Percentiles rank a stretch among this genome's conserved stretches.
These are phyloP conservation scores for Puya raimondii DNA, from an alignment of 176 grass and related monocot genomes.

Conservation along the genomic window DNA sequence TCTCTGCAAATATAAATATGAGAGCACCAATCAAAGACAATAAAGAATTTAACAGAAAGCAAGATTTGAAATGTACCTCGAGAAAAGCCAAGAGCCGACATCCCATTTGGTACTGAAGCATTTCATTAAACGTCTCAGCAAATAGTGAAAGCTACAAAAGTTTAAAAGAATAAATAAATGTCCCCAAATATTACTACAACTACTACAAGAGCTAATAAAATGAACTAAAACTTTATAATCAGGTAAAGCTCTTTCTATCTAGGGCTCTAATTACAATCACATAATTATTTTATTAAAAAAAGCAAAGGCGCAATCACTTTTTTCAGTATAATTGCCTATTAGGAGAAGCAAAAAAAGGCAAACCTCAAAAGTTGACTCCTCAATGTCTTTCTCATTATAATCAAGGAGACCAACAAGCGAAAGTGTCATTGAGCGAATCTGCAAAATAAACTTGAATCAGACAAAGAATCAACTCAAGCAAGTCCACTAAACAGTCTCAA, in stretches of 20 bases:
- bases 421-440: constrained; percentile 71
- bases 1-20: constrained; percentile 41
- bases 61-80: constrained; percentile 44
- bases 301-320: neutral
- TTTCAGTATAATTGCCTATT: neutral
- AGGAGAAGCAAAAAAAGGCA: constrained; percentile 12
- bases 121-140: constrained; percentile 89
- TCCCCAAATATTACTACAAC: neutral
- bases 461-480: constrained; percentile 14
- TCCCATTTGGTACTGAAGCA: constrained; percentile 98
- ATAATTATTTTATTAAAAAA: neutral
- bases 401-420: constrained; percentile 90
- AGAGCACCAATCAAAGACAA: constrained; percentile 1
- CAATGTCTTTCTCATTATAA: constrained; percentile 84
- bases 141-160: constrained; percentile 73
- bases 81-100: constrained; percentile 82
- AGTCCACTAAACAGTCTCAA: constrained; percentile 4
- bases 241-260: too few species aligned
- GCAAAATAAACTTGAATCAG: constrained; percentile 17
- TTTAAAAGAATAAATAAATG: neutral
- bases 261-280: too few species aligned
- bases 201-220: neutral
- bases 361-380: constrained; percentile 97
- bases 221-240: neutral
- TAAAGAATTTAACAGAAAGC: neutral